Evolutionary conservation across 495 filamentous ascomycete genomes (phyloP), one percentile per base, ranked within the genome.

Genomic region (Neurospora africana): DNA sequence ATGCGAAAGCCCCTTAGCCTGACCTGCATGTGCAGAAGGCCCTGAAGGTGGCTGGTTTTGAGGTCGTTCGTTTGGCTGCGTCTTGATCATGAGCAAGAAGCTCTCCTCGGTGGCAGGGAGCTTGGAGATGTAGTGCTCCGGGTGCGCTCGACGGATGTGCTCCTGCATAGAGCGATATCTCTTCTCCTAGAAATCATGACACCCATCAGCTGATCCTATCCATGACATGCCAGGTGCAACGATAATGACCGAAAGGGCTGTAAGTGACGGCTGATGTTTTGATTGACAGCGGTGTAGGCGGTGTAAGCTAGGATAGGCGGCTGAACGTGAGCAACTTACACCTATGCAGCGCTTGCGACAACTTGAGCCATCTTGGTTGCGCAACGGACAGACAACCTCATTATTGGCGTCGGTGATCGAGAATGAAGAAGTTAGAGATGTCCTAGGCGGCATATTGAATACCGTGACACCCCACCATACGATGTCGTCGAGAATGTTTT

Each of bases 101-200:
- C 94, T 97, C 85, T 98, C 95, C 80, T 98, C 94, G 76, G 95
- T 99, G 65, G 95, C 95, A 79, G 95, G 95, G 77, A 99, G 93
- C 89, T 98, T 99, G 73, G 95, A 89, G 75, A 99, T 97, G 82
- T 98, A 99, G 82, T 98, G 90, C 78, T 96, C 95, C 70, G 95
- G 96, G 82, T 99, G 95, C 79, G 95, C 95, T 81, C 95, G 90
- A 76, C 95, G 93, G 76, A 99, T 98, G 78, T 99, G 95, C 87
- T 99, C 95, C 84, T 98, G 96, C 92, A 99, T 99, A 69, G 95
- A 98, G 79, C 95, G 94, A 86, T 93, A 99, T 77, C 94, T 91
- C 83, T 97, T 97, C 84, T 97, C 94, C 93, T 97, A 82, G 79
- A 40, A 37, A n/a, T 11, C 2, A 35, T 23, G 23, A 35, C 35